Evolutionary conservation across 148 eudicot species (phyloP).

Genomic region (Spergularia marina): DNA sequence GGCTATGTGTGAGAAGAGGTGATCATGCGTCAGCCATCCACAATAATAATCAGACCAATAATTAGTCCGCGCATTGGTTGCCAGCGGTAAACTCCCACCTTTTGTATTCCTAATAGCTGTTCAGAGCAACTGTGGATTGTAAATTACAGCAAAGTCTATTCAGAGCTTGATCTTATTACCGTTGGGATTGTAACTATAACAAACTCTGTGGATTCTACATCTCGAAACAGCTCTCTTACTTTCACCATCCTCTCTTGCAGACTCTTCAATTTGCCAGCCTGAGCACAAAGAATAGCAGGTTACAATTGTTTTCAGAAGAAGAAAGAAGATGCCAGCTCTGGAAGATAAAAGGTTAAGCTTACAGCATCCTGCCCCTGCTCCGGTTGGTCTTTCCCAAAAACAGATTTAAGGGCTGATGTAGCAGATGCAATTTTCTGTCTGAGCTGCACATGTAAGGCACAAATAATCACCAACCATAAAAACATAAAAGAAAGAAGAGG

Average conservation of each 20-base stretch:
- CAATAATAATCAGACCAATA: too few species aligned
- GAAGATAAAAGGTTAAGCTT: conserved; percentile 27
- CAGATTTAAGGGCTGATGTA: conserved; percentile 94
- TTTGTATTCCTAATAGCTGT: too few species aligned
- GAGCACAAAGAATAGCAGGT: conserved; percentile 12
- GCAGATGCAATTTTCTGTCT: conserved; percentile 87
- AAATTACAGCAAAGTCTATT: too few species aligned
- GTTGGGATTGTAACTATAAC: conserved; percentile 97
- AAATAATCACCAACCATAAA: not conserved
- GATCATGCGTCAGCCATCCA: too few species aligned
- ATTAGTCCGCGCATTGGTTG: too few species aligned
- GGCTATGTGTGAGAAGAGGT: too few species aligned
- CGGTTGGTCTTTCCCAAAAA: conserved; percentile 74
- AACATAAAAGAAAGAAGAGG: conserved; percentile 1
- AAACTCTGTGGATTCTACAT: conserved; percentile 86
- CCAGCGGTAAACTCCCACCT: too few species aligned
- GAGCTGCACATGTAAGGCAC: conserved; percentile 47
- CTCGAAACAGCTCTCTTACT: conserved; percentile 92
- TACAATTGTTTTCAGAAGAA: not conserved
- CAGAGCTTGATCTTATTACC: conserved; percentile 36
- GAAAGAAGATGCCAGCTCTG: not conserved
- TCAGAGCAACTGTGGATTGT: too few species aligned
- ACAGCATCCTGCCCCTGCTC: conserved; percentile 50
- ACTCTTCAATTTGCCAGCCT: conserved; percentile 77
- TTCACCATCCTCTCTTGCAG: conserved; percentile 89